Evolutionary conservation across 768 basidiomycete genomes (phyloP).

Genomic region (Hypsizygus marmoreus): DNA sequence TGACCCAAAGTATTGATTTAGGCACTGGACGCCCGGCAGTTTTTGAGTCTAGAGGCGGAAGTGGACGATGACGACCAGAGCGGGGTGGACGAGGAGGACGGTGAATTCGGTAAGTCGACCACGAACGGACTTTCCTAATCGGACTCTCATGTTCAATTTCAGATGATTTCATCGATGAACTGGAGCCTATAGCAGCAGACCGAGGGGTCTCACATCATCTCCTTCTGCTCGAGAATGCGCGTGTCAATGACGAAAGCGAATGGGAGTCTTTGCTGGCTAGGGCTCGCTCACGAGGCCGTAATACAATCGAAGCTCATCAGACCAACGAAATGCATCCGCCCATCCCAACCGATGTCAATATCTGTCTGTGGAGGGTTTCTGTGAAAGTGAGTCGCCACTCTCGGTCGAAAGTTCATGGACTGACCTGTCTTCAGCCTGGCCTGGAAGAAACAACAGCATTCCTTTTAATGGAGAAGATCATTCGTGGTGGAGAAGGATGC

Average conservation of each 20-base stretch:
- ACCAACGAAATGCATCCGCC: too few species aligned
- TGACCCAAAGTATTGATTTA: too few species aligned
- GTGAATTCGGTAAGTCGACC: neutral
- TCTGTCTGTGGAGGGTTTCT: conserved; percentile 2
- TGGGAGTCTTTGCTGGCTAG: neutral
- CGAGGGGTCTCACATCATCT: neutral
- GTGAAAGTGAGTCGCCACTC: neutral
- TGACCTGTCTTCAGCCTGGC: neutral
- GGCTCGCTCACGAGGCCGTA: neutral
- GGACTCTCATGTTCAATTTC: neutral
- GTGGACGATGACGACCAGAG: neutral
- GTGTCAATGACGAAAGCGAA: neutral
- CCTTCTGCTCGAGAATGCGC: neutral
- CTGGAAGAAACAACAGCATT: conserved; percentile 5
- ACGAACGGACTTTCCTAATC: neutral
- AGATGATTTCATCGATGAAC: neutral
- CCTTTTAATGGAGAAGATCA: conserved; percentile 4
- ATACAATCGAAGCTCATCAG: neutral
- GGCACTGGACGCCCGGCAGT: neutral
- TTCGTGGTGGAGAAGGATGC: neutral
- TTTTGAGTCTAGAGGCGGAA: neutral
- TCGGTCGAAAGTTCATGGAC: neutral
- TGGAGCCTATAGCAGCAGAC: neutral
- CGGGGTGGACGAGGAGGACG: neutral
- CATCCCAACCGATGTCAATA: neutral